phyloP scores from a whole-genome alignment of 306 rosid genomes.

The Senna siamea region DNA sequence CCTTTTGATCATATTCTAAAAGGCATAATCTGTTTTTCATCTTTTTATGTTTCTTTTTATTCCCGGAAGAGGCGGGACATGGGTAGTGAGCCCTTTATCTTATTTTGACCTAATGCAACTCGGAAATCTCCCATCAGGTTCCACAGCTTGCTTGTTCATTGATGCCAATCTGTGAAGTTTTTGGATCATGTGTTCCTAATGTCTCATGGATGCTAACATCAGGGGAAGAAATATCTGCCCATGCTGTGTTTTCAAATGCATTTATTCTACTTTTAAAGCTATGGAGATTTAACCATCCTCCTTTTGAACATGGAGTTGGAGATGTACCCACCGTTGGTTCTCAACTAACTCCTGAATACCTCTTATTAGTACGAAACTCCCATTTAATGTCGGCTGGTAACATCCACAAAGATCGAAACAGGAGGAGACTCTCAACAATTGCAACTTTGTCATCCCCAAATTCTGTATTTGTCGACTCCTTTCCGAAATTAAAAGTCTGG shows the following conservation, averaged over 20 bases:
- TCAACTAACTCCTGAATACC: conserved; percentile 93
- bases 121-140: conserved; percentile 58
- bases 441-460: conserved; percentile 78
- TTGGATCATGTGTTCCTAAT: conserved; percentile 90
- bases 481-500: conserved; percentile 93
- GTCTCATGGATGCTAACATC: conserved; percentile 69
- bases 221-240: conserved; percentile 87
- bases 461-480: conserved; percentile 90
- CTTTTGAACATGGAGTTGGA: conserved; percentile 91
- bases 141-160: conserved; percentile 96
- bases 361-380: conserved; percentile 78
- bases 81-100: conserved; percentile 6
- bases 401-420: conserved; percentile 60
- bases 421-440: conserved; percentile 75
- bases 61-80: not conserved
- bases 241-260: conserved; percentile 95
- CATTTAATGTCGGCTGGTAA: conserved; percentile 71
- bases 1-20: not conserved
- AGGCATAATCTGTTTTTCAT: not conserved
- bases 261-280: conserved; percentile 90
- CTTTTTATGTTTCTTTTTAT: not conserved
- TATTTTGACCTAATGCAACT: conserved; percentile 31
- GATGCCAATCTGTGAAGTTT: conserved; percentile 99
- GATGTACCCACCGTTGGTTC: conserved; percentile 94
- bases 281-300: conserved; percentile 95